These are phyloP conservation scores for Moesziomyces sp. DNA, from an alignment of 1,284 basidiomycete genomes.

Conservation along the genomic window DNA sequence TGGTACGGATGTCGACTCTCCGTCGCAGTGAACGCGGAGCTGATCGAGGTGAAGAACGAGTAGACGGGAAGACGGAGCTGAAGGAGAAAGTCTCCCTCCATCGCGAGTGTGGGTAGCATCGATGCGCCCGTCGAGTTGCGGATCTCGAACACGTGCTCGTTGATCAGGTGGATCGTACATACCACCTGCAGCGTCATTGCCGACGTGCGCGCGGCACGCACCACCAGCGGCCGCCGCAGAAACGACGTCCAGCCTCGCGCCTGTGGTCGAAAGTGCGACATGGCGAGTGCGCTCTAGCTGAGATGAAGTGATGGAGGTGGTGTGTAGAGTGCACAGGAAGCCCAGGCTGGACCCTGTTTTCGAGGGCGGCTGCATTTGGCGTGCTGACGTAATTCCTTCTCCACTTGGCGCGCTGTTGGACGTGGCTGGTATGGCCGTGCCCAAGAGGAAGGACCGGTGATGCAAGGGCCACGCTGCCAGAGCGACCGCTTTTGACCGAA, in stretches of 20 bases:
- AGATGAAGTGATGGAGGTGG: no score
- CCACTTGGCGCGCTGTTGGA: no score
- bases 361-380: no score
- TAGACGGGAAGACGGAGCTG: conserved; percentile 51
- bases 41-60: conserved; percentile 4
- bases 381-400: conserved; percentile 19
- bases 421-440: no score
- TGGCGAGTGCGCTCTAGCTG: neutral
- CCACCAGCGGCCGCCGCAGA: conserved; percentile 13
- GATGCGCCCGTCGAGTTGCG: conserved; percentile 56
- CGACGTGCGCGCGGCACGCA: conserved; percentile 20
- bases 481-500: no score
- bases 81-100: conserved; percentile 54
- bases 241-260: neutral
- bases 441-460: no score
- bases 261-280: conserved; percentile 3
- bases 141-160: conserved; percentile 55
- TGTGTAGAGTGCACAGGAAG: no score
- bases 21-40: neutral
- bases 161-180: conserved; percentile 49
- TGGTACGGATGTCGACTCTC: conserved; percentile 10
- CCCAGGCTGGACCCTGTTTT: no score
- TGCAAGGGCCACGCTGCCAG: no score
- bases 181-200: conserved; percentile 37
- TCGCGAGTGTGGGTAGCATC: conserved; percentile 64